Conservation (phyloP, 106 monocot genomes). For the Platanthera guangdongensis region DNA sequence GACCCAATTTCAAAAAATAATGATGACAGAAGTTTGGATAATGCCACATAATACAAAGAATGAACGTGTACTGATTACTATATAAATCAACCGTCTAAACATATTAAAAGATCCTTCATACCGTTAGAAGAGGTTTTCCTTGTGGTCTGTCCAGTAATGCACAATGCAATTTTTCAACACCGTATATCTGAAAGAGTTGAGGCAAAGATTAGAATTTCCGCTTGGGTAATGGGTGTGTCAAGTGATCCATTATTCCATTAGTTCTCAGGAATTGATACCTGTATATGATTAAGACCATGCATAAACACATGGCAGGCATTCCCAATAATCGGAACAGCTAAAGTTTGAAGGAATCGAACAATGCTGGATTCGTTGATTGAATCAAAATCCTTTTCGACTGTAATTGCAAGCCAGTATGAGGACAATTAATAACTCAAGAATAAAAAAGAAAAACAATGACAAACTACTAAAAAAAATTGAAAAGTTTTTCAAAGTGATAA, state of each 20-base stretch:
- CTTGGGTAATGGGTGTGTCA: background rate
- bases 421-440: background rate
- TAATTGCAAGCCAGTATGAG: background rate
- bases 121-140: constrained; percentile 74
- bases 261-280: constrained; percentile 28
- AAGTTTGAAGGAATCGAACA: constrained; percentile 51
- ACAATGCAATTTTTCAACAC: constrained; percentile 67
- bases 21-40: background rate
- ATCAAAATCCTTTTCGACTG: constrained; percentile 59
- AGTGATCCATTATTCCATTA: background rate
- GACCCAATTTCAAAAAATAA: background rate
- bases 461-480: background rate
- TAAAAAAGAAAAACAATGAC: background rate
- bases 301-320: constrained; percentile 85
- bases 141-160: constrained; percentile 55
- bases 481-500: background rate
- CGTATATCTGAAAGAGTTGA: constrained; percentile 51
- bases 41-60: background rate
- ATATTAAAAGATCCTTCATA: constrained; percentile 15
- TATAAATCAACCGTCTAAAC: background rate
- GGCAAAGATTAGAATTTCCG: background rate
- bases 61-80: background rate
- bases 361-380: constrained; percentile 44
- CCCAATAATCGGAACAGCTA: constrained; percentile 76
- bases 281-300: constrained; percentile 76